Evolutionary conservation across 108 stramenopile species (phyloP).

Genomic region (Pseudonitzschia delicatissima): DNA sequence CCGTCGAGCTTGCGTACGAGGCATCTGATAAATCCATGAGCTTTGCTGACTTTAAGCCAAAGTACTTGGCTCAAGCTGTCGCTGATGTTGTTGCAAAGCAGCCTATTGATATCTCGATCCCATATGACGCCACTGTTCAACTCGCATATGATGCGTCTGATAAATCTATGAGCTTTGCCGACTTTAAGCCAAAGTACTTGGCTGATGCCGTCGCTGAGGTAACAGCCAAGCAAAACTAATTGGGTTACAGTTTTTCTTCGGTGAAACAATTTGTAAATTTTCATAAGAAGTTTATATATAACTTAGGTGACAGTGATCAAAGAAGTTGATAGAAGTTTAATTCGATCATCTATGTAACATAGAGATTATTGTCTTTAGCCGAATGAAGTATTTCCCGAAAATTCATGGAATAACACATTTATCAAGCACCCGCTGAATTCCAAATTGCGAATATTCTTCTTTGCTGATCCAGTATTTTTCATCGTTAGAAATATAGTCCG

Average conservation of each 20-base stretch:
- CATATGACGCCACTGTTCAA: constrained; percentile 44
- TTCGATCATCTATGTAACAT: no score
- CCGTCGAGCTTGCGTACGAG: constrained; percentile 44
- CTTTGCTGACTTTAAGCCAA: constrained; percentile 33
- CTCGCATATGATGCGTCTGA: constrained; percentile 38
- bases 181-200: constrained; percentile 36
- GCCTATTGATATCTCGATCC: constrained; percentile 37
- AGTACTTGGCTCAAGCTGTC: constrained; percentile 37
- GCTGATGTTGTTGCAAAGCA: constrained; percentile 37
- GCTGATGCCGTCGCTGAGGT: constrained; percentile 40
- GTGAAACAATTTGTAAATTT: no score
- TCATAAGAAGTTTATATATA: no score
- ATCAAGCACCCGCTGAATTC: constrained; percentile 17
- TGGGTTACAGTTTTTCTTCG: no score
- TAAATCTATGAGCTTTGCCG: constrained; percentile 36
- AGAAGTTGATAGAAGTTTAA: no score
- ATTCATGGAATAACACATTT: constrained; percentile 19
- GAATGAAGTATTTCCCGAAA: no score
- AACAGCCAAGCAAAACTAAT: constrained; percentile 18
- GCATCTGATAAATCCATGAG: constrained; percentile 25
- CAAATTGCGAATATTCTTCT: constrained; percentile 7
- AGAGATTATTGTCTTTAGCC: no score
- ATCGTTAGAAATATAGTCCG: constrained; percentile 18
- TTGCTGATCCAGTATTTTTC: constrained; percentile 17
- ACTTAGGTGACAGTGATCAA: no score